phyloP scores from a whole-genome alignment of 1,284 basidiomycete species.

The Papiliotrema fonsecae region DNA sequence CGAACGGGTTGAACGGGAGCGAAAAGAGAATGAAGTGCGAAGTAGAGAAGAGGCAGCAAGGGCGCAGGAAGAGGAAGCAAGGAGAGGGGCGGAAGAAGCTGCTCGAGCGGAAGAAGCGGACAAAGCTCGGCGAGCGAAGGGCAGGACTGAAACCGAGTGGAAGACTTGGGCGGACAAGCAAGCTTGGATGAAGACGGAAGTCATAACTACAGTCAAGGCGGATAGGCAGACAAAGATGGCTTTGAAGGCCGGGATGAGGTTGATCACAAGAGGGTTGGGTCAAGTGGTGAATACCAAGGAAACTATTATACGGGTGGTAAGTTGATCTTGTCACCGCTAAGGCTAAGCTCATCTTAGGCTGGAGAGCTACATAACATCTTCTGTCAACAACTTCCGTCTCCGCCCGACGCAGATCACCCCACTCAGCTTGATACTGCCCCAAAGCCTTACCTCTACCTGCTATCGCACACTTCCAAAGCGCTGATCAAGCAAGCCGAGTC shows the following conservation, averaged over 20 bases:
- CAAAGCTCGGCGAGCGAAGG: neutral
- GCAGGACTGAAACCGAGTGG: slow-evolving; percentile 62
- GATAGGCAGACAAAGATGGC: slow-evolving; percentile 53
- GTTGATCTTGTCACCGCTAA: slow-evolving; percentile 1
- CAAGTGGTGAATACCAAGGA: slow-evolving; percentile 77
- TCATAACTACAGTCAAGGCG: slow-evolving; percentile 69
- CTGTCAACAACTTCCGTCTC: slow-evolving; percentile 40
- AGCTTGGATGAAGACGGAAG: slow-evolving; percentile 64
- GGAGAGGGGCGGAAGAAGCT: slow-evolving; percentile 17
- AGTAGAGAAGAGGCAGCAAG: slow-evolving; percentile 24
- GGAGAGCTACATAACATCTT: slow-evolving; percentile 59
- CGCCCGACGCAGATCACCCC: slow-evolving; percentile 47
- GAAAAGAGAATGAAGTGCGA: slow-evolving; percentile 20
- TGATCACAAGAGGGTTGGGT: slow-evolving; percentile 85
- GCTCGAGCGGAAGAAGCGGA: slow-evolving; percentile 11
- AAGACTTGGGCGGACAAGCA: slow-evolving; percentile 58
- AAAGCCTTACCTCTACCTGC: slow-evolving; percentile 61
- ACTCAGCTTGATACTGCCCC: slow-evolving; percentile 37
- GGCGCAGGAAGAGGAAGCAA: slow-evolving; percentile 19
- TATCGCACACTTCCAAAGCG: slow-evolving; percentile 81
- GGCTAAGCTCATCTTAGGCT: slow-evolving; percentile 51
- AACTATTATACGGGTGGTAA: slow-evolving; percentile 61
- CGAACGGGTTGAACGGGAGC: slow-evolving; percentile 15
- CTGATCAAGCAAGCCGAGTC: slow-evolving; percentile 90
- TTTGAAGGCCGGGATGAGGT: slow-evolving; percentile 62